These are phyloP conservation scores for Scutellaria minor DNA, from an alignment of 257 asterid genomes.

Conservation along the genomic window DNA sequence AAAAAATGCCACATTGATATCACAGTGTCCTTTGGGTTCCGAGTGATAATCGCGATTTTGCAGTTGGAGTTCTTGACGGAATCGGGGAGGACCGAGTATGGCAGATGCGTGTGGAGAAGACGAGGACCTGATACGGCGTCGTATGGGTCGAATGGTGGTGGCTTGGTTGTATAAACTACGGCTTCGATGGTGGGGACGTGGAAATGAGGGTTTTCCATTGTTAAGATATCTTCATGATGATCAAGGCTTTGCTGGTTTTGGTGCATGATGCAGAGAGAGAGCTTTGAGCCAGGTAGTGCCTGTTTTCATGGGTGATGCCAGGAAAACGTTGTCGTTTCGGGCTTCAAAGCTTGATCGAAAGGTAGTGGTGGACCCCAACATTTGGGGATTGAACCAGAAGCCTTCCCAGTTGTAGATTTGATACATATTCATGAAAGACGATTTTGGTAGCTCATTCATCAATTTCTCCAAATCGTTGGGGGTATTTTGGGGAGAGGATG, in stretches of 20 bases:
- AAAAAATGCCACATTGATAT: conserved; percentile 20
- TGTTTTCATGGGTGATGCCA: conserved; percentile 15
- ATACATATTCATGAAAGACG: neutral
- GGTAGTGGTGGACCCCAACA: neutral
- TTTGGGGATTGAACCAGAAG: neutral
- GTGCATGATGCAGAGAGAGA: neutral
- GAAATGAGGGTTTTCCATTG: conserved; percentile 17
- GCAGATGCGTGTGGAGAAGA: conserved; percentile 20
- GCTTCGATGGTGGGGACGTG: neutral
- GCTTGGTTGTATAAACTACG: neutral
- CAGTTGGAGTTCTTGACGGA: neutral
- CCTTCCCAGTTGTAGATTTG: conserved; percentile 1
- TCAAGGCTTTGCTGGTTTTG: neutral
- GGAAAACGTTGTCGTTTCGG: conserved; percentile 24
- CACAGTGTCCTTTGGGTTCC: conserved; percentile 12
- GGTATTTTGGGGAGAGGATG: neutral
- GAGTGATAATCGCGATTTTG: conserved; percentile 1
- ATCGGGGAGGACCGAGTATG: conserved; percentile 6
- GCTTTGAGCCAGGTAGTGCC: conserved; percentile 28
- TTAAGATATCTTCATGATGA: neutral
- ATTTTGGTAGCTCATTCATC: neutral
- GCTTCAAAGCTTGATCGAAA: neutral
- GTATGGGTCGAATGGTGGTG: neutral
- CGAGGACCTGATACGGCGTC: neutral
- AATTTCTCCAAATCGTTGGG: neutral